phyloP scores from a whole-genome alignment of 306 rosid species.

The Mimosa bimucronata region DNA sequence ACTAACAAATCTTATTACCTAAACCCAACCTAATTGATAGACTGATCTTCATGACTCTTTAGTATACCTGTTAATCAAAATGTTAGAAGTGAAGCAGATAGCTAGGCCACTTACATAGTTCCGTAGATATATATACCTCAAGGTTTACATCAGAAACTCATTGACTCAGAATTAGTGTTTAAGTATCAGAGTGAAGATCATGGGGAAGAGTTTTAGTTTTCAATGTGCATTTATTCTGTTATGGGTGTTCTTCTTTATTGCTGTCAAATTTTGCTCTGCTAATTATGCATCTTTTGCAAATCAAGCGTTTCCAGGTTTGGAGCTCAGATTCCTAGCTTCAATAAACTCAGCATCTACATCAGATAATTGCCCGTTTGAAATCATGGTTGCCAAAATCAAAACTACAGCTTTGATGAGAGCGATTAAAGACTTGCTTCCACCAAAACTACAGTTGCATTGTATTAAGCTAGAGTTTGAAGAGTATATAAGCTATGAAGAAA shows the following conservation, averaged over 20 bases:
- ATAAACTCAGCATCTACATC: too few species aligned
- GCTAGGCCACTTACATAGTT: not conserved
- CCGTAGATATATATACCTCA: not conserved
- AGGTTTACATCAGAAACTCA: not conserved
- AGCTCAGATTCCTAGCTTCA: not conserved
- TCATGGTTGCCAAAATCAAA: too few species aligned
- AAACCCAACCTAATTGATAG: not conserved
- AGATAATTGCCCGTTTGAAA: too few species aligned
- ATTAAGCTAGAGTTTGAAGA: too few species aligned
- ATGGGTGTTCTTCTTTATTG: not conserved
- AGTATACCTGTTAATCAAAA: not conserved
- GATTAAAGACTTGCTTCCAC: too few species aligned
- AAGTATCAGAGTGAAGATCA: not conserved
- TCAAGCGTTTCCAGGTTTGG: not conserved
- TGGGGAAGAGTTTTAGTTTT: not conserved
- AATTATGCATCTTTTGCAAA: not conserved
- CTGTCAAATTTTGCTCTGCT: not conserved
- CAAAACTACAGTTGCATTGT: too few species aligned
- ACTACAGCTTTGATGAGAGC: too few species aligned
- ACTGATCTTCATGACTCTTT: not conserved
- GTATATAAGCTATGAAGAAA: too few species aligned
- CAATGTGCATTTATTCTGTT: not conserved
- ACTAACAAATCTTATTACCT: not conserved
- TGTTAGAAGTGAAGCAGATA: conserved; percentile 1
- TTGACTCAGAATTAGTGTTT: not conserved